These are phyloP conservation scores for Amoebophrya sp. DNA, from an alignment of 169 alveolate species.

Conservation along the genomic window DNA sequence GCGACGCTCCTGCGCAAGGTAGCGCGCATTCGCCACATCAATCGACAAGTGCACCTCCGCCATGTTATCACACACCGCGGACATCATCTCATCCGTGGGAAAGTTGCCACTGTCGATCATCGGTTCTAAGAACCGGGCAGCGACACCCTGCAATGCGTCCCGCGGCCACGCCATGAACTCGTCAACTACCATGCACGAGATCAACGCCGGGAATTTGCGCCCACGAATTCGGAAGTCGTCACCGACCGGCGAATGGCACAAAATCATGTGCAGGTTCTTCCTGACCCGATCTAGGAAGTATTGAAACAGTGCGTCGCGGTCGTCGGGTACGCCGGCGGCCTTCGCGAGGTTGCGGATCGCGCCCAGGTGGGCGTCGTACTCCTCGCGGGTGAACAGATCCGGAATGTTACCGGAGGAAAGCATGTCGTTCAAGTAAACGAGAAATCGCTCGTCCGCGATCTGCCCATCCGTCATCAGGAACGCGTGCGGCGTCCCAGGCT, in stretches of 20 bases:
- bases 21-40: slow-evolving; percentile 77
- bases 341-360: slow-evolving; percentile 69
- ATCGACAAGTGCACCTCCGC: slow-evolving; percentile 89
- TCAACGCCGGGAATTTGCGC: slow-evolving; percentile 89
- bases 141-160: slow-evolving; percentile 88
- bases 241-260: slow-evolving; percentile 93
- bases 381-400: slow-evolving; percentile 85
- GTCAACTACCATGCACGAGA: slow-evolving; percentile 82
- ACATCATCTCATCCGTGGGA: slow-evolving; percentile 38
- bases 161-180: slow-evolving; percentile 97
- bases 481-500: slow-evolving; percentile 80
- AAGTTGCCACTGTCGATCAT: slow-evolving; percentile 38
- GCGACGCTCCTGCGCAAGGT: slow-evolving; percentile 78
- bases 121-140: slow-evolving; percentile 66
- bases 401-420: slow-evolving; percentile 89
- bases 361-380: slow-evolving; percentile 74
- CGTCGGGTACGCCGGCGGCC: slow-evolving; percentile 72
- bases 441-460: slow-evolving; percentile 82
- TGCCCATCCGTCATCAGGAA: slow-evolving; percentile 87
- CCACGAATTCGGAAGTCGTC: slow-evolving; percentile 83
- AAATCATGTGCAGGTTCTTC: slow-evolving; percentile 76
- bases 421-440: slow-evolving; percentile 87
- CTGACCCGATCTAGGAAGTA: slow-evolving; percentile 76
- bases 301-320: slow-evolving; percentile 74
- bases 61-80: slow-evolving; percentile 66